Evolutionary conservation across 495 filamentous ascomycete genomes (phyloP), one percentile per base, ranked within the genome.

Genomic region (Annulohypoxylon nitens): DNA sequence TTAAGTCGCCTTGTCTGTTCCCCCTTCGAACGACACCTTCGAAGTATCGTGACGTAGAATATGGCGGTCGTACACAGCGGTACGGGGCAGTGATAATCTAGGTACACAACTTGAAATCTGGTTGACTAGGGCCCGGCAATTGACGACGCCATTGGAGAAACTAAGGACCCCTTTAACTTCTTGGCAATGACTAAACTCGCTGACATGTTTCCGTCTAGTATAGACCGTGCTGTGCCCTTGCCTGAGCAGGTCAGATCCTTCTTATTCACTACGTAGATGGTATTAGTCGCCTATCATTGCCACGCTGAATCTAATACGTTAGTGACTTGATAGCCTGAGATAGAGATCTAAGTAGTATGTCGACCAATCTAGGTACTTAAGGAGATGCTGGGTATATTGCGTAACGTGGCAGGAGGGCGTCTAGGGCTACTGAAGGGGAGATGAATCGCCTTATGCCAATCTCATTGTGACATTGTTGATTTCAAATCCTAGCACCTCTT

Each of bases 181-280:
- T 20, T 47, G 43, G 43, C 43, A 47, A 20, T 20, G 43, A 47
- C 43, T 47, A 47, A 20, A 47, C 43, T 47, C 5, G 30, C 30
- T 30, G 30, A 47, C 20, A 53, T 11, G 20, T 30, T 26, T 11
- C 30, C 26, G 8, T 55, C 30, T 34, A 6, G 9, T 18, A 33
- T 41, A 53, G 53, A 50, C n/a, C 37, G 26, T 50, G 30, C 30
- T 45, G 34, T 67, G 23, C 54, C 54, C 54, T 67, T 67, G 25
- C 64, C 45, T 67, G 54, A 23, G 58, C 12, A 47, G 23, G 14
- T 33, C 58, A 16, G 14, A 67, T 67, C 43, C 16, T 60, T 23
- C 20, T 23, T 43, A 8, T 23, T 1, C 11, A 54, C 11, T 51
- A 11, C 23, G 18, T 33, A 67, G 30, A 43, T 39, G 43, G 36